These are phyloP conservation scores for Dittrichia graveolens DNA, from an alignment of 129 eudicot genomes.

Conservation along the genomic window DNA sequence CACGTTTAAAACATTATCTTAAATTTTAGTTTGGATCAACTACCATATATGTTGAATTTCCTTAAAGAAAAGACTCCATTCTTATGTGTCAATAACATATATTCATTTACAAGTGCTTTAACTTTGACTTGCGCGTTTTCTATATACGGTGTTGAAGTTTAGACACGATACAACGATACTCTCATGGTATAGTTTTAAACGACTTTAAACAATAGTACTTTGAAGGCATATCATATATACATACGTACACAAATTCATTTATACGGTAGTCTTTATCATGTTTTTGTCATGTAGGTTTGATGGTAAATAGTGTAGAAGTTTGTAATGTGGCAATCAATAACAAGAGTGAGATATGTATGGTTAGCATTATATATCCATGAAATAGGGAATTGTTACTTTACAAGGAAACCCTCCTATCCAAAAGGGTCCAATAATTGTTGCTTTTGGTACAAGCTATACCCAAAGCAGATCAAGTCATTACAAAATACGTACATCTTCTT, in stretches of 20 bases:
- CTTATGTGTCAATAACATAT: not conserved
- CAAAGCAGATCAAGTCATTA: slow-evolving; percentile 25
- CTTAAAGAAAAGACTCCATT: not conserved
- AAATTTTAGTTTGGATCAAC: no score
- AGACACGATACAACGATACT: slow-evolving; percentile 2
- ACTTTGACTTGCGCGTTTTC: not conserved
- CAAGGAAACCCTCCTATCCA: slow-evolving; percentile 14
- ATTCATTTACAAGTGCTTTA: not conserved
- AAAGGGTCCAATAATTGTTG: slow-evolving; percentile 39
- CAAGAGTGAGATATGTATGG: slow-evolving; percentile 11
- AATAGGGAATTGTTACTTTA: slow-evolving; percentile 24
- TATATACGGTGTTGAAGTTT: not conserved
- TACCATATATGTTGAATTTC: not conserved
- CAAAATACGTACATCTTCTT: slow-evolving; percentile 19
- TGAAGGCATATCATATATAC: no score
- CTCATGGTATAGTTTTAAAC: not conserved
- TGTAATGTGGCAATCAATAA: slow-evolving; percentile 31
- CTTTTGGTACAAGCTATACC: slow-evolving; percentile 39
- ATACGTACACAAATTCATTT: not conserved
- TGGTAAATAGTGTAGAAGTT: slow-evolving; percentile 25
- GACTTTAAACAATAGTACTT: not conserved
- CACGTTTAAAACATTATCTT: no score
- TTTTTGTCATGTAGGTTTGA: slow-evolving; percentile 13
- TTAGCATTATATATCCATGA: slow-evolving; percentile 29
- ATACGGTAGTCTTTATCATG: not conserved